Percentiles rank a stretch among this genome's conserved stretches.
These are phyloP conservation scores for Candida tetrigidarum DNA, from an alignment of 1,139 yeast genomes.

Conservation along the genomic window DNA sequence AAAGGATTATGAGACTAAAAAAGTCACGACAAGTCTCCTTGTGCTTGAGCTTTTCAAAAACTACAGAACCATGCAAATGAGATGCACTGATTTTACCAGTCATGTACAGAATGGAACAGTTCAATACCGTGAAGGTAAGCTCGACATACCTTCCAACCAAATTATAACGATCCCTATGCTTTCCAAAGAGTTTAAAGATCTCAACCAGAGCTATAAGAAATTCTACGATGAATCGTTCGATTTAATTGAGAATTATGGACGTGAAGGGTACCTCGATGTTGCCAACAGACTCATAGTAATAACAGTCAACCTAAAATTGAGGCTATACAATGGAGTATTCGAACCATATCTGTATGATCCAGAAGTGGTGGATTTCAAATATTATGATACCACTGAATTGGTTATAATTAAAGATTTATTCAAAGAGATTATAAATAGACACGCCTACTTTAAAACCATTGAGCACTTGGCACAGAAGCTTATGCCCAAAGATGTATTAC, in stretches of 20 bases:
- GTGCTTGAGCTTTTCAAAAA: background rate
- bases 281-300: constrained; percentile 12
- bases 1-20: background rate
- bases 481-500: background rate
- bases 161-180: background rate
- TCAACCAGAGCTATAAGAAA: background rate
- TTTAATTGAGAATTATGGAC: background rate
- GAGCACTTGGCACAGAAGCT: background rate
- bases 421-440: background rate
- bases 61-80: background rate
- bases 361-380: constrained; percentile 7
- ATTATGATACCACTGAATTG: background rate
- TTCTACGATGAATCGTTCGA: background rate
- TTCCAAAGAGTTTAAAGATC: background rate
- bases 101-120: background rate
- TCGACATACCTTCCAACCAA: background rate
- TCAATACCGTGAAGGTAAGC: background rate
- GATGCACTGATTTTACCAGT: background rate
- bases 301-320: constrained; percentile 9
- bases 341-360: constrained; percentile 16
- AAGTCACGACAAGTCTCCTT: background rate
- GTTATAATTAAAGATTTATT: background rate
- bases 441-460: background rate
- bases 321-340: constrained; percentile 7
- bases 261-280: background rate